Percentiles rank a stretch among this genome's conserved stretches.
These are phyloP conservation scores for Gossypium schwendimanii DNA, from an alignment of 441 rosid species.

Conservation along the genomic window DNA sequence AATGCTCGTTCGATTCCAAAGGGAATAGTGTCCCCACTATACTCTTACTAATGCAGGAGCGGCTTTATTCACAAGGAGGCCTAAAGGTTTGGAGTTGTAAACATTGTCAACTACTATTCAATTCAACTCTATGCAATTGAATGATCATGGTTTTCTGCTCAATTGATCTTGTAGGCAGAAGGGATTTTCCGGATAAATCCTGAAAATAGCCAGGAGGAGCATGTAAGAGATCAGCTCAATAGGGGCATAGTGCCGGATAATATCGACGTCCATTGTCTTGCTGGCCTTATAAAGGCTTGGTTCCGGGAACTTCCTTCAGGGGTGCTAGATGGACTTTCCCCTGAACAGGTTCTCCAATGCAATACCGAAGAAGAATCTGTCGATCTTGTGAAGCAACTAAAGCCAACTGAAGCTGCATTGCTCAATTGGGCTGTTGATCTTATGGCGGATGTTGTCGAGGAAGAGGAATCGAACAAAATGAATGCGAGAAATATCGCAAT, in stretches of 20 bases:
- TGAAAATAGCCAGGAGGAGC: slow-evolving; percentile 70
- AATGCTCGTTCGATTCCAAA: slow-evolving; percentile 49
- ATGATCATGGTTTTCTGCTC: slow-evolving; percentile 3
- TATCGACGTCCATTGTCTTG: slow-evolving; percentile 61
- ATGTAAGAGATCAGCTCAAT: slow-evolving; percentile 60
- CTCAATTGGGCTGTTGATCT: slow-evolving; percentile 65
- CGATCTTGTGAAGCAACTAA: slow-evolving; percentile 50
- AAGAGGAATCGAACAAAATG: slow-evolving; percentile 65
- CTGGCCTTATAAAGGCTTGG: slow-evolving; percentile 72
- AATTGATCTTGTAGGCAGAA: slow-evolving; percentile 40
- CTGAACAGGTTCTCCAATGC: slow-evolving; percentile 50
- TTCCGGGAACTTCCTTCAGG: slow-evolving; percentile 70
- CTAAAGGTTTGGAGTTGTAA: slow-evolving; percentile 41
- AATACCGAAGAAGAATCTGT: slow-evolving; percentile 54
- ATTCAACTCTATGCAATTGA: neutral
- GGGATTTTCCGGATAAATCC: slow-evolving; percentile 75
- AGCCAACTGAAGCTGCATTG: slow-evolving; percentile 64
- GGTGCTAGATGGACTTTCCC: slow-evolving; percentile 63
- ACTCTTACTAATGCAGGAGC: slow-evolving; percentile 62
- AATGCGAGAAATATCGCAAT: slow-evolving; percentile 70
- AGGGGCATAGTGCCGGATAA: slow-evolving; percentile 56
- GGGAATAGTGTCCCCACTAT: slow-evolving; percentile 73
- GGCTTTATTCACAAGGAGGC: slow-evolving; percentile 51
- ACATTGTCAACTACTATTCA: neutral
- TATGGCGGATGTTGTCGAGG: slow-evolving; percentile 75